Evolutionary conservation across 495 filamentous ascomycete species (phyloP).

Genomic region (Tuber umbilicatum): DNA sequence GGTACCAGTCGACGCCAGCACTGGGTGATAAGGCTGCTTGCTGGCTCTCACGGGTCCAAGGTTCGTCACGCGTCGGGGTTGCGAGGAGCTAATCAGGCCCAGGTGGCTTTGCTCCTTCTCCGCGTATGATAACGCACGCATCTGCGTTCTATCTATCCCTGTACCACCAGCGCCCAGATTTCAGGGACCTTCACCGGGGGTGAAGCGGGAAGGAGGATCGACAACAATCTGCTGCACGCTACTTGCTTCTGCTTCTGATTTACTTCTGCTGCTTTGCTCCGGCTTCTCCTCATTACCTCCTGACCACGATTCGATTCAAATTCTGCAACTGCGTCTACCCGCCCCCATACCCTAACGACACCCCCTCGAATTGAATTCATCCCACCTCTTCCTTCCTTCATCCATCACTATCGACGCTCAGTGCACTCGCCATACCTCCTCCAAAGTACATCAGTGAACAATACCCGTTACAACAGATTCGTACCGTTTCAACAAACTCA

Average conservation of each 20-base stretch:
- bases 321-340: background rate
- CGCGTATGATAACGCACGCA: constrained; percentile 16
- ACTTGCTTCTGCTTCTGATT: background rate
- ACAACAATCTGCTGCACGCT: constrained; percentile 10
- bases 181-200: constrained; percentile 4
- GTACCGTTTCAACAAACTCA: background rate
- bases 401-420: background rate
- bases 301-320: background rate
- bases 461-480: background rate
- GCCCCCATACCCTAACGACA: background rate
- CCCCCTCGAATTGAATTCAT: constrained; percentile 1
- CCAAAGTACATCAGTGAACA: background rate
- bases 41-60: background rate
- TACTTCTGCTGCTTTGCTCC: background rate
- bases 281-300: background rate
- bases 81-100: background rate
- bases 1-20: background rate
- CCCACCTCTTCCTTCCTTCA: constrained; percentile 3
- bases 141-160: constrained; percentile 1
- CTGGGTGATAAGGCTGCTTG: constrained; percentile 4
- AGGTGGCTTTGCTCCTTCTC: background rate
- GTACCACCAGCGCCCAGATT: constrained; percentile 7
- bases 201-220: constrained; percentile 20
- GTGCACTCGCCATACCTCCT: background rate
- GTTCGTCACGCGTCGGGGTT: background rate